Base-by-base conservation (phyloP, 2,329 filamentous ascomycete genomes). In the Colletotrichum sp. region DNA sequence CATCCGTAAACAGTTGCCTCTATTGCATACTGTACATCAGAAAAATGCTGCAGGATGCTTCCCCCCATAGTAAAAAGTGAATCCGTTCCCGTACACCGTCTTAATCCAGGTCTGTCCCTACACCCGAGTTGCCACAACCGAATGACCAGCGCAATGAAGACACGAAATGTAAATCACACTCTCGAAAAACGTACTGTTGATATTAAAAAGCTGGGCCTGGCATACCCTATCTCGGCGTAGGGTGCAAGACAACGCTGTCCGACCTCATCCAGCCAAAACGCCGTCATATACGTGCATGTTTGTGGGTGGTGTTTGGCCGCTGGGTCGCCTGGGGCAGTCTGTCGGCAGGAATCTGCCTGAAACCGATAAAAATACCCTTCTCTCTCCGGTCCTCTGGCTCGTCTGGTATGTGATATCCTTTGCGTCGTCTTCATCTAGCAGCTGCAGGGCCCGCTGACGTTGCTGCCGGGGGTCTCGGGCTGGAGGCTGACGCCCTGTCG, bases 401-500 rank as follows among this genome's bases (percentile, higher is more conserved):
- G 34, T 52, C 16, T 26, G 43, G 36, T 58, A 68, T 48, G 30
- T 34, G 43, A 38, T 76, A n/a, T n/a, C n/a, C 71, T 71, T 73
- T 73, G 76, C 68, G 52, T 70, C 67, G 62, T 75, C 77, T 79
- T 78, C 66, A 34, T 80, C 80, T 89, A 92, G 85, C 90, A 92
- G 80, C 87, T 88, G 84, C 91, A 92, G 75, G 88, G 86, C 24
- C 90, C 90, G 79, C 85, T 86, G 70, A 86, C 85, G 80, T 91
- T 90, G 75, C 90, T 92, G 84, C 89, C 91, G 76, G 88, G 85
- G 76, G 87, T 89, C 81, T 92, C 91, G 26, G 89, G 87, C 38
- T 86, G 86, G 78, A 92, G 85, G 81, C 86, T 92, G 79, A 92
- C 90, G 61, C 90, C 90, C 58, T 89, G 88, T 82, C 90, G 89